These are phyloP conservation scores for Cyberlindnera euphorbiiphila DNA, from an alignment of 805 yeast genomes.

Conservation along the genomic window DNA sequence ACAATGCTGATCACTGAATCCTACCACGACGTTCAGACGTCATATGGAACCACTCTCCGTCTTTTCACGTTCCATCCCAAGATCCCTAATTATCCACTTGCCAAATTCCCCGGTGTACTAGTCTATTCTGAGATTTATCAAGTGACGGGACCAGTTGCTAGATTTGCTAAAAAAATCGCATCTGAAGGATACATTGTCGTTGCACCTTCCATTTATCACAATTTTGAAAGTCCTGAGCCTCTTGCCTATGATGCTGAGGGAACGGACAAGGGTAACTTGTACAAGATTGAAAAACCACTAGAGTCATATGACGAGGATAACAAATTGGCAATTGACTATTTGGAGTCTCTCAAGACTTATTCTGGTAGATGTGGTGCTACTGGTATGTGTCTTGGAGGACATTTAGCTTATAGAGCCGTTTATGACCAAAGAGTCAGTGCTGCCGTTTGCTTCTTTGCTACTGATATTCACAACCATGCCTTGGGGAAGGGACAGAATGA, in stretches of 20 bases:
- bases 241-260: slow-evolving; percentile 69
- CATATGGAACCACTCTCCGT: slow-evolving; percentile 64
- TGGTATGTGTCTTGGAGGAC: slow-evolving; percentile 88
- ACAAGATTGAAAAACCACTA: slow-evolving; percentile 63
- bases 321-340: slow-evolving; percentile 57
- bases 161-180: slow-evolving; percentile 76
- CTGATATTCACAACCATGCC: slow-evolving; percentile 69
- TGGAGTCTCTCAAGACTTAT: slow-evolving; percentile 54
- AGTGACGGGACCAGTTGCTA: slow-evolving; percentile 75
- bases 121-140: slow-evolving; percentile 81
- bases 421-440: slow-evolving; percentile 63
- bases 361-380: slow-evolving; percentile 75
- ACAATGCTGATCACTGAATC: slow-evolving; percentile 67
- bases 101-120: slow-evolving; percentile 76
- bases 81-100: slow-evolving; percentile 69
- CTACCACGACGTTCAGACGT: slow-evolving; percentile 59
- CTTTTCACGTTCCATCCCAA: slow-evolving; percentile 64
- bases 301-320: slow-evolving; percentile 76
- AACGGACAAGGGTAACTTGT: slow-evolving; percentile 68
- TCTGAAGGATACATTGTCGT: slow-evolving; percentile 75
- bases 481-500: slow-evolving; percentile 62
- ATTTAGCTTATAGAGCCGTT: slow-evolving; percentile 69
- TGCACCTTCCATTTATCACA: slow-evolving; percentile 79
- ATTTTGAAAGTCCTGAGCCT: slow-evolving; percentile 60
- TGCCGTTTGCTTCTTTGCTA: slow-evolving; percentile 73